Percentiles rank a stretch among this genome's conserved stretches.
These are phyloP conservation scores for Sporisorium reilianum DNA, from an alignment of 1,284 basidiomycete species.

Conservation along the genomic window DNA sequence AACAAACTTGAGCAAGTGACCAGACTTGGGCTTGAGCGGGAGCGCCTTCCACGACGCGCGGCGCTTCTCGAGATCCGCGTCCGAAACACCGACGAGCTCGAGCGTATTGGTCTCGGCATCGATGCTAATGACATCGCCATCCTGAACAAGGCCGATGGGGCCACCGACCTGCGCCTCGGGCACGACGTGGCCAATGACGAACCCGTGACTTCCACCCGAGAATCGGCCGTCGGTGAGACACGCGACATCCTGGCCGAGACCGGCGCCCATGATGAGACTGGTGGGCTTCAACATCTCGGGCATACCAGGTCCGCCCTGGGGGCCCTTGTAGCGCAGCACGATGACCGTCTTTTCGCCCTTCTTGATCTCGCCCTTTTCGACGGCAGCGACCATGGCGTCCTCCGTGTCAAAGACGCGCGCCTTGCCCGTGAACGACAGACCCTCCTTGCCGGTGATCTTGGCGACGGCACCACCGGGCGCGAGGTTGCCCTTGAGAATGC, in stretches of 20 bases:
- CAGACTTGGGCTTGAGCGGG: conserved; percentile 84
- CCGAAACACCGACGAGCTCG: conserved; percentile 76
- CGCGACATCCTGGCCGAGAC: conserved; percentile 88
- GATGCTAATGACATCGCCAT: conserved; percentile 86
- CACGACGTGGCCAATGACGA: conserved; percentile 91
- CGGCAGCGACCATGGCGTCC: conserved; percentile 66
- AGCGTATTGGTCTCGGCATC: conserved; percentile 83
- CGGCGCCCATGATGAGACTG: conserved; percentile 77
- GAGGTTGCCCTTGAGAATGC: conserved; percentile 67
- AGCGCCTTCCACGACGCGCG: conserved; percentile 80
- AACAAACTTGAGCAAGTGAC: conserved; percentile 70
- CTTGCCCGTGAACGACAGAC: conserved; percentile 65
- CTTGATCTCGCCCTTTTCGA: conserved; percentile 63
- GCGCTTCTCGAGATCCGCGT: conserved; percentile 79
- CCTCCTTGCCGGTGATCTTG: conserved; percentile 69
- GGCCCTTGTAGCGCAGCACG: conserved; percentile 68
- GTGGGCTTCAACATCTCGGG: conserved; percentile 87
- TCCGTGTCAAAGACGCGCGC: conserved; percentile 69
- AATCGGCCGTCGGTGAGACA: conserved; percentile 96
- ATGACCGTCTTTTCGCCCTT: conserved; percentile 69
- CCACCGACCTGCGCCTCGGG: conserved; percentile 92
- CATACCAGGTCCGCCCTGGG: conserved; percentile 83
- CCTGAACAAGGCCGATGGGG: conserved; percentile 86
- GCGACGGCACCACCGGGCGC: conserved; percentile 67
- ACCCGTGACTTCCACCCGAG: conserved; percentile 80